Evolutionary conservation across 352 stramenopile species (phyloP).

Genomic region (Globisporangium okanoganense): DNA sequence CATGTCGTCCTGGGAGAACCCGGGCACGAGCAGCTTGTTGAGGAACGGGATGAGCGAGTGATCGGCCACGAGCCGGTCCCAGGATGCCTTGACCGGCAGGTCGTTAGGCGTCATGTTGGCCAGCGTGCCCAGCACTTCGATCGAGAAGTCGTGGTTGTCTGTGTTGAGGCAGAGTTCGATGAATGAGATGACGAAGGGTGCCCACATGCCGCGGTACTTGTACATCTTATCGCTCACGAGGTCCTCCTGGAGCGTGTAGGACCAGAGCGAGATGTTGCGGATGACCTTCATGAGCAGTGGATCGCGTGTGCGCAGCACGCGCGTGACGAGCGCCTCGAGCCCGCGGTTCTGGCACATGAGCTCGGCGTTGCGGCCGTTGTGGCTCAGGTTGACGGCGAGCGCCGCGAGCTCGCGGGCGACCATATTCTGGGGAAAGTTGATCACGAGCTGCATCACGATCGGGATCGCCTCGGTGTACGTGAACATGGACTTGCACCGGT

Average conservation of each 20-base stretch:
- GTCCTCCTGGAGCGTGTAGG: slow-evolving; percentile 88
- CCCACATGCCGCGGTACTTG: slow-evolving; percentile 93
- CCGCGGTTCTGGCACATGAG: slow-evolving; percentile 89
- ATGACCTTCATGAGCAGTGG: slow-evolving; percentile 94
- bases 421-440: slow-evolving; percentile 92
- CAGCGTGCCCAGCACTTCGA: slow-evolving; percentile 92
- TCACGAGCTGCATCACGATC: slow-evolving; percentile 93
- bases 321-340: slow-evolving; percentile 86
- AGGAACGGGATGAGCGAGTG: slow-evolving; percentile 86
- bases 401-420: slow-evolving; percentile 92
- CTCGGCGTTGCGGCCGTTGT: slow-evolving; percentile 88
- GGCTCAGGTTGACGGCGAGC: slow-evolving; percentile 93
- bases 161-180: slow-evolving; percentile 80
- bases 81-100: slow-evolving; percentile 84
- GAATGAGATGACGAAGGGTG: slow-evolving; percentile 84
- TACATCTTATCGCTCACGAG: slow-evolving; percentile 83
- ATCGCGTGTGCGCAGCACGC: slow-evolving; percentile 86
- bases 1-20: slow-evolving; percentile 92
- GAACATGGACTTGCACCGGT: slow-evolving; percentile 94
- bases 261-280: slow-evolving; percentile 91
- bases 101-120: slow-evolving; percentile 92
- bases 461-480: slow-evolving; percentile 93
- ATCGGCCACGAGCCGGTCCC: slow-evolving; percentile 87
- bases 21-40: slow-evolving; percentile 89
- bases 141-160: slow-evolving; percentile 92